phyloP scores from a whole-genome alignment of 495 filamentous ascomycete species.

The Penicillium riverlandense region DNA sequence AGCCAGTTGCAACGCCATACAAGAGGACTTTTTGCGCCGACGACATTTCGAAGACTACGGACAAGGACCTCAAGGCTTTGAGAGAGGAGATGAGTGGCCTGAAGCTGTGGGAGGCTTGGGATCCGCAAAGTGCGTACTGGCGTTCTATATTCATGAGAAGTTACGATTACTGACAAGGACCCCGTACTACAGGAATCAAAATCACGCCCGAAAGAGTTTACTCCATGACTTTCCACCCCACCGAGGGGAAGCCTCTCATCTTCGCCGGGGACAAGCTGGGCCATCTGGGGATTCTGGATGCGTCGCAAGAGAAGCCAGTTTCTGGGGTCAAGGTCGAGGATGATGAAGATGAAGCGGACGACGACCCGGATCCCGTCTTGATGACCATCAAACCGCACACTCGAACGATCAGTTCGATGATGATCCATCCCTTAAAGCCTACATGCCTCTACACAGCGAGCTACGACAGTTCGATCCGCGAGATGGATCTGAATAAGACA shows the following conservation, averaged over 20 bases:
- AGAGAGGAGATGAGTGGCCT: constrained; percentile 76
- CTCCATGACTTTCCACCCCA: constrained; percentile 82
- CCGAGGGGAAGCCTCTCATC: constrained; percentile 74
- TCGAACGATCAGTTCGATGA: constrained; percentile 78
- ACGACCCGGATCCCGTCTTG: constrained; percentile 65
- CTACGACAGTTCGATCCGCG: constrained; percentile 92
- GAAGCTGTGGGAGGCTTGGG: constrained; percentile 73
- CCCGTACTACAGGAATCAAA: constrained; percentile 63
- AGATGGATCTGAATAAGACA: constrained; percentile 74
- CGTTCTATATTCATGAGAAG: neutral
- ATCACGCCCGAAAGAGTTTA: constrained; percentile 88
- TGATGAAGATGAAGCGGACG: constrained; percentile 54
- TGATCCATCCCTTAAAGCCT: constrained; percentile 62
- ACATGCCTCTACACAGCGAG: constrained; percentile 71
- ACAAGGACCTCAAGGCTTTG: constrained; percentile 67
- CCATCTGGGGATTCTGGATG: constrained; percentile 88
- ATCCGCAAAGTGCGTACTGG: constrained; percentile 57
- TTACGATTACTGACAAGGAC: constrained; percentile 3
- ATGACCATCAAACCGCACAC: constrained; percentile 84
- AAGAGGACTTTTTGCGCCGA: constrained; percentile 73
- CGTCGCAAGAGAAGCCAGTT: constrained; percentile 56
- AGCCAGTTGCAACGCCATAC: constrained; percentile 66
- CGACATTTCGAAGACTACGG: constrained; percentile 73
- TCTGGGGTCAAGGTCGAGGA: constrained; percentile 28
- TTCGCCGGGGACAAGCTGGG: constrained; percentile 96